Evolutionary conservation across 768 basidiomycete species (phyloP), one percentile per base, ranked within the genome.

Genomic region (Boletus reticulatus): DNA sequence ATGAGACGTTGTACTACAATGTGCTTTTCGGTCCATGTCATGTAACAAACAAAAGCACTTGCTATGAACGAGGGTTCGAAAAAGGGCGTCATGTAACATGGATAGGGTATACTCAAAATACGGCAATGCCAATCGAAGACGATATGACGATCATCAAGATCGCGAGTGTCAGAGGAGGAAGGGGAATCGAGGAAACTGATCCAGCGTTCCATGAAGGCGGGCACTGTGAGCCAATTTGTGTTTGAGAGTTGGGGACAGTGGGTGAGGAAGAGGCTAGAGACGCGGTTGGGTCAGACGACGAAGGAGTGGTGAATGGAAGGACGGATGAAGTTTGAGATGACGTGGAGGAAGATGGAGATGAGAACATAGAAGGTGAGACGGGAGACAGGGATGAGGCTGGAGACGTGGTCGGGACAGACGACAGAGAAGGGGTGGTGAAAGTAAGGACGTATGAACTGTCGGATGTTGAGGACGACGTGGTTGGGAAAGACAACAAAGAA

Each of bases 141-240:
- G 65, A 63, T 17, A 67, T 17, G 31, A 67, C 48, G 36, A 71
- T 50, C 48, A 62, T 66, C 57, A 67, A 68, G 50, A 68, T 36
- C 50, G 65, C 57, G 50, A 67, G 36, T 19, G 63, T 34, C n/a
- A 68, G 6, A 43, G 60, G 49, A n/a, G 61, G 20, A 36, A 61
- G 60, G 16, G 62, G 48, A 9, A 59, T 29, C 16, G 19, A 32
- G 12, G 44, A 24, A 8, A 62, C 52, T 29, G 52, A 53, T 24
- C 59, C 61, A 11, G 47, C 42, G 4, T 54, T 66, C 48, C 34
- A 31, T 0, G 29, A 41, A 43, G 57, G 57, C 14, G 67, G 61
- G 59, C 67, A 62, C 45, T 69, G 66, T 0, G 68, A 58, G n/a
- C 60, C 29, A n/a, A 60, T 29, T 31, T 70, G 67, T 2, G 66